Conservation (phyloP, 2,329 filamentous ascomycete species). For the Sporothrix curviconia region DNA sequence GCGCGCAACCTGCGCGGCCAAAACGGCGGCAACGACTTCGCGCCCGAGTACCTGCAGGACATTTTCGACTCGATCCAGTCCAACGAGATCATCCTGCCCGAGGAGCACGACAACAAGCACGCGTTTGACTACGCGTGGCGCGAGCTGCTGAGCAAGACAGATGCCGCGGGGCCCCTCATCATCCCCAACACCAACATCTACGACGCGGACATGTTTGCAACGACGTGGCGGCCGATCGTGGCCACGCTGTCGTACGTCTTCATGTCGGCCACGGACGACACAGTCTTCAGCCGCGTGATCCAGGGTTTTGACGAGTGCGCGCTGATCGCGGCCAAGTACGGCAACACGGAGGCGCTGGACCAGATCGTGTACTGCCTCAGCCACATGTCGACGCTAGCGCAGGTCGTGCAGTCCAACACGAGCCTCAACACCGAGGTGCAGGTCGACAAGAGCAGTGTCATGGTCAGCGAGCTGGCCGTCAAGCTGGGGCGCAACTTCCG, state of each 20-base stretch:
- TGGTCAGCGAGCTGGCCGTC: constrained; percentile 97
- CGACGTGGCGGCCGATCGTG: constrained; percentile 91
- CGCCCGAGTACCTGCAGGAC: constrained; percentile 70
- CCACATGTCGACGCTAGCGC: constrained; percentile 78
- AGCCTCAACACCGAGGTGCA: constrained; percentile 92
- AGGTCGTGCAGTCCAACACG: constrained; percentile 63
- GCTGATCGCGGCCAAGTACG: constrained; percentile 80
- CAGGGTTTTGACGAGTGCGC: constrained; percentile 95
- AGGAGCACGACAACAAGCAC: constrained; percentile 94
- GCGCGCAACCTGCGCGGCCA: constrained; percentile 83
- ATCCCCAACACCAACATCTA: constrained; percentile 89
- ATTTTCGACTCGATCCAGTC: constrained; percentile 89
- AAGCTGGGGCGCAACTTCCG: constrained; percentile 91
- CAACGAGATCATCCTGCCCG: constrained; percentile 92
- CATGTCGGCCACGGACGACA: constrained; percentile 95
- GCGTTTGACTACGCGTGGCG: constrained; percentile 98
- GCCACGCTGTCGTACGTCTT: constrained; percentile 96
- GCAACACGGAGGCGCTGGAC: constrained; percentile 78
- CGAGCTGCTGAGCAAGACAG: constrained; percentile 80
- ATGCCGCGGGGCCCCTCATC: constrained; percentile 64
- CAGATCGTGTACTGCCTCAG: constrained; percentile 87
- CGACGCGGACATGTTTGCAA: constrained; percentile 95
- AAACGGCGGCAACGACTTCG: constrained; percentile 80
- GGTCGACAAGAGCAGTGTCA: constrained; percentile 82
- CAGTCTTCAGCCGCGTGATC: constrained; percentile 88